Evolutionary conservation across 495 filamentous ascomycete species (phyloP).

Genomic region (Clavariopsis aquatica): DNA sequence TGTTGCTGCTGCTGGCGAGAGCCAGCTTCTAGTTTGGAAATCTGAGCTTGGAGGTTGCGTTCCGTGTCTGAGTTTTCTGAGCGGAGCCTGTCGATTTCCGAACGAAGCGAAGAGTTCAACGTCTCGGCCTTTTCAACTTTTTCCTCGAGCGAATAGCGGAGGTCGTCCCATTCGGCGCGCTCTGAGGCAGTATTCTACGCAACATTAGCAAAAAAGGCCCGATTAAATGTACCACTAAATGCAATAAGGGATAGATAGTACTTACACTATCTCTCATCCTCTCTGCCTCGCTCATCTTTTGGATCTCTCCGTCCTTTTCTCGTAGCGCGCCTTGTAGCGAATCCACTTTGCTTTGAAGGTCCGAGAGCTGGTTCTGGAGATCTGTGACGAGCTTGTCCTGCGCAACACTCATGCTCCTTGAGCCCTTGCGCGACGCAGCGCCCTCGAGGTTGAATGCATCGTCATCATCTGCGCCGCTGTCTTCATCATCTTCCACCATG

Average conservation of each 20-base stretch:
- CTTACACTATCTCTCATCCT: constrained; percentile 53
- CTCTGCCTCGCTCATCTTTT: constrained; percentile 48
- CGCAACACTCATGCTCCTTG: constrained; percentile 23
- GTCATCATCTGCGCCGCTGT: constrained; percentile 58
- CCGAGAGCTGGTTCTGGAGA: constrained; percentile 68
- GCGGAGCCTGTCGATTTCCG: constrained; percentile 73
- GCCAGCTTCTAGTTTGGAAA: constrained; percentile 53
- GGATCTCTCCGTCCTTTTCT: constrained; percentile 60
- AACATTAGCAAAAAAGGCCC: constrained; percentile 16
- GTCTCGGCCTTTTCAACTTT: constrained; percentile 77
- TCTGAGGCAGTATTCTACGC: constrained; percentile 46
- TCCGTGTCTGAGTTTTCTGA: constrained; percentile 65
- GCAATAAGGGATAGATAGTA: not conserved
- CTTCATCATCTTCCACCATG: constrained; percentile 94
- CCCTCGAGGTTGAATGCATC: constrained; percentile 65
- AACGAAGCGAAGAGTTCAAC: constrained; percentile 71
- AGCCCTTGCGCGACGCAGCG: constrained; percentile 39
- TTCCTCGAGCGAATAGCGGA: constrained; percentile 71
- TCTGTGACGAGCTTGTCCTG: constrained; percentile 32
- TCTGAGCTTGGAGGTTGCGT: constrained; percentile 62
- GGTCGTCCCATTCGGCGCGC: constrained; percentile 70
- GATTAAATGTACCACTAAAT: too few relatives aligned
- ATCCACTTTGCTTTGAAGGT: constrained; percentile 72
- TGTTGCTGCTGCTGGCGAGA: not conserved
- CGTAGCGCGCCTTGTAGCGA: constrained; percentile 64